Evolutionary conservation across 257 asterid species (phyloP), one percentile per base, ranked within the genome.

Genomic region (Solanum bulbocastanum): DNA sequence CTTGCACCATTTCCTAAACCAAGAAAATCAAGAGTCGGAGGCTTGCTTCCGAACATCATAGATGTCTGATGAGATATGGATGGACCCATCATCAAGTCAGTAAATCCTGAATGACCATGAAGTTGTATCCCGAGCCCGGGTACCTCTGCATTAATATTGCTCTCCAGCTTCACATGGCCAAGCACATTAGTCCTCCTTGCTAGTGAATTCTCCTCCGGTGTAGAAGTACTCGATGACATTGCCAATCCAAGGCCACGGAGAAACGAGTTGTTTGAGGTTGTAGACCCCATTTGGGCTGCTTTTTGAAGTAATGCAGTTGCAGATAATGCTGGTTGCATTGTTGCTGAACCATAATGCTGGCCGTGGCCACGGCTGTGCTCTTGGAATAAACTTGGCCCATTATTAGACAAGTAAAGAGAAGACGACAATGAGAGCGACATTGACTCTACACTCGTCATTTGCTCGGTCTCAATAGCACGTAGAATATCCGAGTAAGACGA

Each of bases 301-400:
- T 95, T 96, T 85, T 94, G 98, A 58, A 96, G 98, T 88, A 96
- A 88, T 20, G 98, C 99, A 0, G 99, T 96, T 3, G 99, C 99
- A 1, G 99, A 94, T 35, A 96, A 74, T 5, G 95, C 96, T 0
- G 99, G 94, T 68, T 89, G 98, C 8, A 78, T 66, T 2, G 85
- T 76, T 2, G 92, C 27, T 2, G 93, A 20, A 32, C 86, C n/a
- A n/a, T 69, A 49, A 37, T 71, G 85, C 30, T 62, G 91, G 52
- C 89, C 93, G 9, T 90, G 96, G 1, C 39, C 30, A 91, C 23
- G 30, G 69, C 69, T 9, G 93, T n/a, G 7, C 88, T 60, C 2
- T 96, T 39, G 94, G 91, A 90, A 94, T 23, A 94, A 33, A 8
- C 96, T 25, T 1, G 94, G 56, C 0, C 90, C 44, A 8, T 90